Evolutionary conservation across 1,284 basidiomycete genomes (phyloP), one percentile per base, ranked within the genome.

Genomic region (Somion occarium): DNA sequence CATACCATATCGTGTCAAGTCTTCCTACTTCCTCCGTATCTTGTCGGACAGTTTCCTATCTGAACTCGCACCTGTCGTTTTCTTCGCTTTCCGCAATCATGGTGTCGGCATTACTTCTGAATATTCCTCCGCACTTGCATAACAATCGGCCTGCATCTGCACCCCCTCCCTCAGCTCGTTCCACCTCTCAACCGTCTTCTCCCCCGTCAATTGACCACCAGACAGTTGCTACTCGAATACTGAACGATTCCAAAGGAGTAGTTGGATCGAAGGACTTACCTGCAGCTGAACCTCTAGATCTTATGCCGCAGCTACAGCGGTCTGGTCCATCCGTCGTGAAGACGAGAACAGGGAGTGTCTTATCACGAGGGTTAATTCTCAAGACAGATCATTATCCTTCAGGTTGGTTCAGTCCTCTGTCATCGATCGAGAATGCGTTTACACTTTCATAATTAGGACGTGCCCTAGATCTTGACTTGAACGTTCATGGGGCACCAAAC

Each of bases 341-440:
- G 70, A 88, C 89, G 12, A 77, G 94, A 47, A 76, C 80, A 1
- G 94, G 94, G 23, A 93, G 90, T 59, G 94, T 98, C 9, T 74
- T 98, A 18, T 89, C 87, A 15, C 73, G 95, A 61, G 93, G 91
- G 0, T 92, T 94, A 65, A 94, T 98, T 53, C 73, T 98, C 58
- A 98, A 98, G 75, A 96, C 94, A 19, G 92, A 96, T 69, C 82
- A 92, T 64, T 93, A 94, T 69, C 92, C 93, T 30, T 89, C 88
- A 57, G 88, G 89, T 83, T 53, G 55, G 69, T 62, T 43, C 45
- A 13, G 13, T 23, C 25, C 44, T 15, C 23, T n/a, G 25, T 3
- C 44, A 26, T 5, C 25, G 18, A 11, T 18, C 22, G 12, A 5
- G 9, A 27, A 26, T 23, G 25, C 18, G 2, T 19, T 11, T 27